Evolutionary conservation across 345 rosid species (phyloP), one percentile per base, ranked within the genome.

Genomic region (Acer saccharum): DNA sequence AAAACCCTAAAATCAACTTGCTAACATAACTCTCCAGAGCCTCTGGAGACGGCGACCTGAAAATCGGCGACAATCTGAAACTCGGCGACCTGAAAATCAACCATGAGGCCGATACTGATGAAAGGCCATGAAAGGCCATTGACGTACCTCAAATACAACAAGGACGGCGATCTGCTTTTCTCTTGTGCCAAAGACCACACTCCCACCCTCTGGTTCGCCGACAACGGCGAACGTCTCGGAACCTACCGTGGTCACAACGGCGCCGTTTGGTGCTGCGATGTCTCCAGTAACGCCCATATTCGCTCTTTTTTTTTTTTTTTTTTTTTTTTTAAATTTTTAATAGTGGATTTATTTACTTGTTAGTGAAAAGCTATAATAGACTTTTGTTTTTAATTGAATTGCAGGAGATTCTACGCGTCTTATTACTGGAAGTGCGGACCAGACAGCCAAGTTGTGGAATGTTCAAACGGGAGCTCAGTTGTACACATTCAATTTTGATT

Each of bases 241-340:
- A 94, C 98, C 68, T 96, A 90, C 76, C 97, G 98, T 52, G 99
- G 99, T 61, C 99, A 96, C 88, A 96, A 96, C 70, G 98, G 98
- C 29, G 98, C 99, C 63, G 98, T 94, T 68, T 96, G 99, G 99
- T 89, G 87, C 62, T 94, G 98, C 78, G 97, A 96, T 80, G 89
- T 96, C 72, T 94, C 98, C 17, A 87, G 99, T 76, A 86, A 82
- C 81, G 55, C 0, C 21, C 11, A 6, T 60, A n/a, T 10, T 60
- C 12, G 69, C 8, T 68, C 65, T 20, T 8, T 50, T 2, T 3
- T 10, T 16, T 9, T 39, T 43, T 68, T 3, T 4, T 12, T 16
- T 11, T 10, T 16, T 9, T 39, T 43, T 68, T 3, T 4, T 12
- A n/a, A n/a, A n/a, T 16, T 11, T 39, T 43, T 68, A 44, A 10